A percentile compares a stretch with the other conserved stretches of the same genome.
Conservation (phyloP, 1,284 basidiomycete genomes). For the Stygiomarasmius scandens region DNA sequence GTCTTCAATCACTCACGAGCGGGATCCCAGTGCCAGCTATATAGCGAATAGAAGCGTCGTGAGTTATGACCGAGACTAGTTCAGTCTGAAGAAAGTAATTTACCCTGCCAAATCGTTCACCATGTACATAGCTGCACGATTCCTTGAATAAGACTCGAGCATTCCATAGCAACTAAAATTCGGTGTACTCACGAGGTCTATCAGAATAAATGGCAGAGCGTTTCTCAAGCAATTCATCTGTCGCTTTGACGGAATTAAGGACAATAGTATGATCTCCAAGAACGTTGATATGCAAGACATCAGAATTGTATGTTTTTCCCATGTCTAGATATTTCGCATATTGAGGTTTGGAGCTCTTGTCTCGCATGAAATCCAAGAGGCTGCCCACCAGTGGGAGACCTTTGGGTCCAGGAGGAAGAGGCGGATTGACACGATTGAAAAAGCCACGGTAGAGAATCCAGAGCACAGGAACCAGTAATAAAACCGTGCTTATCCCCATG, state of each 20-base stretch:
- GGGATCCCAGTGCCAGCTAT: constrained; percentile 31
- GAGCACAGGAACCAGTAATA: too few relatives aligned
- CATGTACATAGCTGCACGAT: constrained; percentile 19
- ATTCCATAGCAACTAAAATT: too few relatives aligned
- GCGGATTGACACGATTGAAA: too few relatives aligned
- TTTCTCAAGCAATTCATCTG: constrained; percentile 26
- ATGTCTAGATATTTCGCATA: constrained; percentile 5
- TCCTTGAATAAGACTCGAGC: too few relatives aligned
- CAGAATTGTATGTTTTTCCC: not conserved
- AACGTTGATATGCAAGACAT: constrained; percentile 8
- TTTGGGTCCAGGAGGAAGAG: constrained; percentile 14
- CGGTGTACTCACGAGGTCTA: constrained; percentile 16
- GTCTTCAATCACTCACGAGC: constrained; percentile 12
- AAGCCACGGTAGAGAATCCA: too few relatives aligned
- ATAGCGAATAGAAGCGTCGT: not conserved
- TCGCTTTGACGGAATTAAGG: constrained; percentile 24
- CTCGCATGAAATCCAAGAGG: not conserved
- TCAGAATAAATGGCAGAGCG: constrained; percentile 26
- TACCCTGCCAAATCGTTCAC: constrained; percentile 29
- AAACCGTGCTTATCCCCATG: too few relatives aligned
- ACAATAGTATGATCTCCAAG: constrained; percentile 21
- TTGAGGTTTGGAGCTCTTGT: constrained; percentile 1
- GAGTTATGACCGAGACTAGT: not conserved
- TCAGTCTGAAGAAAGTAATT: too few relatives aligned
- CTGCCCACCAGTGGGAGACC: constrained; percentile 13